phyloP scores from a whole-genome alignment of 1,139 yeast species.

The Sugiyamaella castrensis region DNA sequence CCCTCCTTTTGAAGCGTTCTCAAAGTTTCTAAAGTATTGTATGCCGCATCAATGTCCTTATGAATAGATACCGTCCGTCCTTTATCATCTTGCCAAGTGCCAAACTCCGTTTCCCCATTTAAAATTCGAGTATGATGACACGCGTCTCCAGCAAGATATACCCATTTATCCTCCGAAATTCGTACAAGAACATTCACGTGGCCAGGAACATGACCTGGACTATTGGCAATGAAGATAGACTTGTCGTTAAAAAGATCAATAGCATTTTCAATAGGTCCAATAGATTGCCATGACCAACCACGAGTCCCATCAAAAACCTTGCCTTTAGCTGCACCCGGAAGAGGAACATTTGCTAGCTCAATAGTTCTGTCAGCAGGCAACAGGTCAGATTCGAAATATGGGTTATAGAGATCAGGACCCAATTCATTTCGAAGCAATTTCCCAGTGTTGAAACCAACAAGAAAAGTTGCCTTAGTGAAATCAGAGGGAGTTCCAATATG shows the following conservation, averaged over 20 bases:
- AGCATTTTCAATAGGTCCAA: slow-evolving; percentile 1
- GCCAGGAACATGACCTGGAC: slow-evolving; percentile 15
- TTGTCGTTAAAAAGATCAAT: slow-evolving; percentile 11
- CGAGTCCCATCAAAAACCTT: neutral
- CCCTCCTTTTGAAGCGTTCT: slow-evolving; percentile 4
- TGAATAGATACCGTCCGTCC: slow-evolving; percentile 10
- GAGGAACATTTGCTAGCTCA: slow-evolving; percentile 9
- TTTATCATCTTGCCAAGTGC: slow-evolving; percentile 8
- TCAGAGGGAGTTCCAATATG: slow-evolving; percentile 14
- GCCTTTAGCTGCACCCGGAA: neutral
- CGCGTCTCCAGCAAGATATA: slow-evolving; percentile 12
- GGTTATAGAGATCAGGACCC: no score
- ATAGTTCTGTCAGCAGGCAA: slow-evolving; percentile 11
- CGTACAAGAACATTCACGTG: slow-evolving; percentile 8
- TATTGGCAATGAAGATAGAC: slow-evolving; percentile 6
- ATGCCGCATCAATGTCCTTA: slow-evolving; percentile 8
- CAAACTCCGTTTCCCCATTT: slow-evolving; percentile 6
- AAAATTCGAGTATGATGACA: slow-evolving; percentile 11
- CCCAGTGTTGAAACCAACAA: neutral
- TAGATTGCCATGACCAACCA: neutral
- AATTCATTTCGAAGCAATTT: slow-evolving; percentile 2
- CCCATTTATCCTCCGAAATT: slow-evolving; percentile 1
- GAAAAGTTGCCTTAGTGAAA: slow-evolving; percentile 11
- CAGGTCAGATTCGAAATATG: slow-evolving; percentile 9
- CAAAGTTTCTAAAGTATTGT: neutral